Base-by-base conservation (phyloP, 176 grass and related monocot species). In the Dactylis glomerata region DNA sequence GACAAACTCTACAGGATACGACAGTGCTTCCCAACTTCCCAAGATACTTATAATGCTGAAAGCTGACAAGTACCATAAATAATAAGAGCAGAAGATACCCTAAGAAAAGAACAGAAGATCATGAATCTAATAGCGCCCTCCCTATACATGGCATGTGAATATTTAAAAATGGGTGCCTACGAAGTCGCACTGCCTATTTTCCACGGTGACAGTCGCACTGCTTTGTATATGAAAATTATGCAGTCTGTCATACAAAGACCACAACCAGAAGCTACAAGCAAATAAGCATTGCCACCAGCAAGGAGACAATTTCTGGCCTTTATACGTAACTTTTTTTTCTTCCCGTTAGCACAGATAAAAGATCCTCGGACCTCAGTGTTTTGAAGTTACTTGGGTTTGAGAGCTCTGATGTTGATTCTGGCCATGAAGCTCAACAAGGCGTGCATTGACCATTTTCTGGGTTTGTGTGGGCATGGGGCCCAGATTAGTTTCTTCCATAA, bases 351-450 rank as follows among this genome's bases (percentile, higher is more conserved):
- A 56, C 32, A 0, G 3, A 82, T 2, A 20, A 38, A 23, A 14
- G 55, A 56, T 10, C 36, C 15, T 28, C 14, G 24, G 64, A 82
- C 15, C 8, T 55, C 19, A 24, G 24, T 28, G 20, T 82, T 82
- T 82, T 83, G 20, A 12, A 62, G 37, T 74, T 74, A 61, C 26
- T 62, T 74, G 68, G 17, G 20, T 73, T 83, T 74, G 26, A 62
- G 38, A 83, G 12, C 16, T 24, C 54, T 41, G 47, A 55, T 55
- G 23, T n/a, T 71, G 10, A 57, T 57, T 42, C 50, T 33, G 10
- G 13, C 30, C 28, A 19, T 15, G 12, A 40, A 74, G 11, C 40
- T n/a, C 36, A 79, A 69, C 8, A 56, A 22, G 50, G 50, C 6
- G 8, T 22, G 50, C 50, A 52, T 6, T 52, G 47, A n/a, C 23